phyloP scores from a whole-genome alignment of 192 early-diverging fungal genomes.

The Phycomyces blakesleeanus region DNA sequence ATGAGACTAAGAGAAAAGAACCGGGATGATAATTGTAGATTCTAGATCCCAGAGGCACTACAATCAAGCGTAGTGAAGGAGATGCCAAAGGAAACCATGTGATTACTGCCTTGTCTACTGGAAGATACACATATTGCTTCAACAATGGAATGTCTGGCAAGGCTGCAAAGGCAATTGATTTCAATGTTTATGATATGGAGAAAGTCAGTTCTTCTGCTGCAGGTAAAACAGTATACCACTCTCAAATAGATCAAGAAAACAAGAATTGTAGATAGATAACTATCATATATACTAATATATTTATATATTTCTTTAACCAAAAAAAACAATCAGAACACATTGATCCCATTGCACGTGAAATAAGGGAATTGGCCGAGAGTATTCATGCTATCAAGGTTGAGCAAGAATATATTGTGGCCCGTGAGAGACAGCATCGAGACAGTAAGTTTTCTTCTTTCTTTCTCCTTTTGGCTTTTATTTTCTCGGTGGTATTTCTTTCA shows the following conservation, averaged over 20 bases:
- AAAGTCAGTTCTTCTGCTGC: conserved; percentile 32
- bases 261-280: too few relatives aligned
- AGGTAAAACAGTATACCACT: conserved; percentile 25
- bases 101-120: conserved; percentile 44
- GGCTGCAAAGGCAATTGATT: conserved; percentile 57
- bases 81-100: conserved; percentile 40
- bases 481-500: too few relatives aligned
- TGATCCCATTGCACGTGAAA: conserved; percentile 62
- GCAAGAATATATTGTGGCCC: conserved; percentile 62
- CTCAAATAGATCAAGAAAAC: too few relatives aligned
- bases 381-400: conserved; percentile 65
- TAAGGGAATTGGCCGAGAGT: conserved; percentile 57
- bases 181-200: conserved; percentile 50
- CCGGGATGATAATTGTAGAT: conserved; percentile 32
- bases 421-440: conserved; percentile 60
- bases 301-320: too few relatives aligned
- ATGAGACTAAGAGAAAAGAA: too few relatives aligned
- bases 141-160: conserved; percentile 64
- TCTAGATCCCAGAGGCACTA: conserved; percentile 37
- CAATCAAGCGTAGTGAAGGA: conserved; percentile 33
- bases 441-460: conserved; percentile 60
- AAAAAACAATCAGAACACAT: conserved; percentile 40
- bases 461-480: too few relatives aligned
- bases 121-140: conserved; percentile 74
- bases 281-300: too few relatives aligned